A percentile compares a stretch with the other conserved stretches of the same genome.
These are phyloP conservation scores for Neospermospora avenae DNA, from an alignment of 2,329 filamentous ascomycete species.

Conservation along the genomic window DNA sequence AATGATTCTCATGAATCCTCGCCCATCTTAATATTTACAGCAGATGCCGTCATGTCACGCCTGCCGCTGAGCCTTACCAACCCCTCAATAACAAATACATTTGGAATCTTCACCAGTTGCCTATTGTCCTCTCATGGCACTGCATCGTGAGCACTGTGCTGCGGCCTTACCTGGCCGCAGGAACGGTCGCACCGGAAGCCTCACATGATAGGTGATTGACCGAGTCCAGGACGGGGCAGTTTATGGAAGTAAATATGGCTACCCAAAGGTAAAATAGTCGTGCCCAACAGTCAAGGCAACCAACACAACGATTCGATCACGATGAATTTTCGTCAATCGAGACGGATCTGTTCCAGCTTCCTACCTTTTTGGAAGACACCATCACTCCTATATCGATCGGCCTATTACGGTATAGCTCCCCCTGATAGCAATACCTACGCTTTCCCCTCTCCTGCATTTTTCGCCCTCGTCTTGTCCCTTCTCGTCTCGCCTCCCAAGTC, in stretches of 20 bases:
- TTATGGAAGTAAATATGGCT: not conserved
- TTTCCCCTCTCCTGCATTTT: not conserved
- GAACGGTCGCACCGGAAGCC: slow-evolving; percentile 4
- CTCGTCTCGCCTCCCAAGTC: not conserved
- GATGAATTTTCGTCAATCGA: not conserved
- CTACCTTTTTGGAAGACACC: not conserved
- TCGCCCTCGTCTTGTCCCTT: too few species aligned
- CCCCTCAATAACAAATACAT: not conserved
- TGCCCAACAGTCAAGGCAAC: slow-evolving; percentile 2
- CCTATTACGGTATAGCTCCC: not conserved
- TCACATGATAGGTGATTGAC: slow-evolving; percentile 2
- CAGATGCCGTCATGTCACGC: not conserved
- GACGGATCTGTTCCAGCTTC: slow-evolving; percentile 1
- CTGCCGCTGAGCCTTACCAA: not conserved
- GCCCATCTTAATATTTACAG: not conserved
- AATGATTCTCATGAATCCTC: not conserved
- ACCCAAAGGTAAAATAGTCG: slow-evolving; percentile 1
- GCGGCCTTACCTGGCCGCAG: slow-evolving; percentile 1
- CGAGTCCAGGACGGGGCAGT: not conserved
- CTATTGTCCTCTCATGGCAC: not conserved
- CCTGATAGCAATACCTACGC: slow-evolving; percentile 4
- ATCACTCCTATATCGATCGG: not conserved
- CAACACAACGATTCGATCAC: slow-evolving; percentile 1
- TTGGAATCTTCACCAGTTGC: not conserved
- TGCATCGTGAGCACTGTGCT: not conserved